Conservation (phyloP, 2,329 filamentous ascomycete genomes). For the Conoideocrella luteorostrata region DNA sequence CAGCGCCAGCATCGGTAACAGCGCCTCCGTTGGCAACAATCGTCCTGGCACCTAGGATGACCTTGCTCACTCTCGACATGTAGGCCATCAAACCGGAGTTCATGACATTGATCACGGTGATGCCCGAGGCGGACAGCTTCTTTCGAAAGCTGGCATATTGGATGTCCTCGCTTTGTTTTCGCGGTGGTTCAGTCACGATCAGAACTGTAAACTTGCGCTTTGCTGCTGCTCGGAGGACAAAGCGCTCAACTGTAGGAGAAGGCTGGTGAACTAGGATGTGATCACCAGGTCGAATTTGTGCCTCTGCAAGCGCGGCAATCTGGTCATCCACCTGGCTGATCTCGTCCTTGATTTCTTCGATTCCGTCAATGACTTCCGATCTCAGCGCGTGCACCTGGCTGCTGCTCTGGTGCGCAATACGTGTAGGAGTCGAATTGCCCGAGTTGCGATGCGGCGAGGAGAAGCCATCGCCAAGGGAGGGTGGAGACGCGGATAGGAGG, state of each 20-base stretch:
- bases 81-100: conserved; percentile 85
- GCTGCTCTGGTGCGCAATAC: conserved; percentile 29
- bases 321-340: conserved; percentile 89
- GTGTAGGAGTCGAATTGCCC: conserved; percentile 43
- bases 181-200: conserved; percentile 60
- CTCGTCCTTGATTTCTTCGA: conserved; percentile 94
- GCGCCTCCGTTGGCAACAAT: conserved; percentile 85
- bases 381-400: conserved; percentile 63
- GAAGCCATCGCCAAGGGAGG: conserved; percentile 31
- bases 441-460: conserved; percentile 42
- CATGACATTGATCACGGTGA: conserved; percentile 76
- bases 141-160: conserved; percentile 60
- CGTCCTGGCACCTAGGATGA: conserved; percentile 80
- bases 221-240: conserved; percentile 77
- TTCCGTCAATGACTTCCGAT: conserved; percentile 87
- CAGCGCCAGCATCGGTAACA: conserved; percentile 76
- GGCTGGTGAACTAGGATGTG: conserved; percentile 86
- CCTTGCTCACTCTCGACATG: conserved; percentile 93
- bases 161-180: conserved; percentile 27
- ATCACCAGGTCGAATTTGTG: conserved; percentile 90
- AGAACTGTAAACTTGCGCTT: conserved; percentile 92
- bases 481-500: conserved; percentile 67
- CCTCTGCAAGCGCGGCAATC: conserved; percentile 80
- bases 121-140: conserved; percentile 68
- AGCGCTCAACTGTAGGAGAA: conserved; percentile 80